Base-by-base conservation (phyloP, 208 protist species). In the Wallacemonas collosoma region DNA sequence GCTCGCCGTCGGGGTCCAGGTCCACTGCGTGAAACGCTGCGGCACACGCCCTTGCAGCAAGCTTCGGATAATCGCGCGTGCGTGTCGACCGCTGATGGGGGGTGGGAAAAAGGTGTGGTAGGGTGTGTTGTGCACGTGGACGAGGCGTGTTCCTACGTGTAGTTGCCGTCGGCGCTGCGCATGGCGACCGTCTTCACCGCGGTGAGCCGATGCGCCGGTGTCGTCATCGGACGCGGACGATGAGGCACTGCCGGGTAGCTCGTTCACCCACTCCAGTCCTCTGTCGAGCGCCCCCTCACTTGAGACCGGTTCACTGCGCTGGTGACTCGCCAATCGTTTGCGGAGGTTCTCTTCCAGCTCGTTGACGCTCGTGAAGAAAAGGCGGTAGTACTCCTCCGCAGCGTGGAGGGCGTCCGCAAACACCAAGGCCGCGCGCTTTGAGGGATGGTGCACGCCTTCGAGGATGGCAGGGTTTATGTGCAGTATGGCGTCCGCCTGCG, bases 41-140 rank as follows among this genome's bases (percentile, higher is more conserved):
- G 82, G 68, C 3, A 35, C 15, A 51, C 76, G 68, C 11, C 54
- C 54, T 0, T 75, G 71, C 0, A 91, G 54, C 15, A 91, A 82
- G 26, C 61, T 56, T 43, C 75, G 60, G 7, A 88, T 76, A 56
- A 91, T 83, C 35, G 45, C 40, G 48, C 79, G 70, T 1, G 78
- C 53, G 5, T 69, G 62, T 6, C 50, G 40, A 2, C 41, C 43
- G 7, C 50, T 74, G 26, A 91, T 76, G 39, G 71, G 61, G 17
- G 80, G 83, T 0, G 86, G 80, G 45, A 85, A 87, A 44, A 87
- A 88, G 44, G 80, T 85, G 73, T 91, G 86, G 60, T 85, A 83
- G 3, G 69, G 50, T 0, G 81, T 82, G 76, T 83, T 73, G 36
- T 62, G 67, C 2, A 87, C 75, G 14, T 76, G 75, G n/a, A 75